phyloP scores from a whole-genome alignment of 176 grass and related monocot genomes.

The Oryza glumipatula region DNA sequence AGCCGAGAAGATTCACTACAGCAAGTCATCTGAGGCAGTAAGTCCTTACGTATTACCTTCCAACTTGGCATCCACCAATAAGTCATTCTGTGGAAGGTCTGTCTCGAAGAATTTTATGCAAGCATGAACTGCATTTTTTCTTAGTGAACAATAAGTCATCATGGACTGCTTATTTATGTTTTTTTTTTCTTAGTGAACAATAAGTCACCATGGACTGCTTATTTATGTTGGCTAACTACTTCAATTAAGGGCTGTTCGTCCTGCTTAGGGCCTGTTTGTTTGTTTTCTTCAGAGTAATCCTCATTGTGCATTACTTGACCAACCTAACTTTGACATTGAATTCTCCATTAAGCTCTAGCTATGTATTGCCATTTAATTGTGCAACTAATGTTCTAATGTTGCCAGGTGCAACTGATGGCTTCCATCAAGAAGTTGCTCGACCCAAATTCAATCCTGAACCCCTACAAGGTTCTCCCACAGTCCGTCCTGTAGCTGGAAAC shows the following conservation, averaged over 20 bases:
- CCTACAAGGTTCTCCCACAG: conserved; percentile 91
- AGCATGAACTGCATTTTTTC: neutral
- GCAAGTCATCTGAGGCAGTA: conserved; percentile 90
- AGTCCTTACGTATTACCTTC: conserved; percentile 30
- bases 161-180: neutral
- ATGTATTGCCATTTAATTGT: neutral
- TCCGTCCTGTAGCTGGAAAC: conserved; percentile 51
- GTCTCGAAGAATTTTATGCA: neutral
- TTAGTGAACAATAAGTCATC: neutral
- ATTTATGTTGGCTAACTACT: neutral
- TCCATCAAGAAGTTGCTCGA: conserved; percentile 88
- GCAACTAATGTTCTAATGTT: conserved; percentile 12
- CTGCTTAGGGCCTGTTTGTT: conserved; percentile 5
- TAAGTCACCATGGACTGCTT: neutral
- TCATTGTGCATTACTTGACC: neutral
- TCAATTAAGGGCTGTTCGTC: neutral
- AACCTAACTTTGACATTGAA: conserved; percentile 4
- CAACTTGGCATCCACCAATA: neutral
- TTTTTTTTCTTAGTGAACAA: neutral
- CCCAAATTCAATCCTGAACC: conserved; percentile 87
- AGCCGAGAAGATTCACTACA: conserved; percentile 96
- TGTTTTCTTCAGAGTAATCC: neutral
- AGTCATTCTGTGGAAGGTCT: neutral
- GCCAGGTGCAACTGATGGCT: conserved; percentile 84
- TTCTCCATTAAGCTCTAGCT: neutral